These are phyloP conservation scores for Patellifolia procumbens DNA, from an alignment of 179 eudicot genomes.

Conservation along the genomic window DNA sequence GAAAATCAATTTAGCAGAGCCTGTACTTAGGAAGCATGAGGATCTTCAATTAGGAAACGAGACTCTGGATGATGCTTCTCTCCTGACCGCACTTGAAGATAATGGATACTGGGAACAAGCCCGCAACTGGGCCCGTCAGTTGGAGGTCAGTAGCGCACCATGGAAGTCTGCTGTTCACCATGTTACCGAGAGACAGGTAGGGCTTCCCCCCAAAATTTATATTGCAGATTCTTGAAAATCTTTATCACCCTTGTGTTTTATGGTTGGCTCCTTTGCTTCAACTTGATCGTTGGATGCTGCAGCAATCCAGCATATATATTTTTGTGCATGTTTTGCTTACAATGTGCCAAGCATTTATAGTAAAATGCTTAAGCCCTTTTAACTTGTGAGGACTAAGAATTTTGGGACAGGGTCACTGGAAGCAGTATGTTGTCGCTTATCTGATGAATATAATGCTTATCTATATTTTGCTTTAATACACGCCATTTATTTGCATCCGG, in stretches of 20 bases:
- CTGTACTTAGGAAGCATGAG: conserved; percentile 71
- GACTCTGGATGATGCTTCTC: conserved; percentile 84
- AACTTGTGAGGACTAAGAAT: background rate
- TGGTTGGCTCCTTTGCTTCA: conserved; percentile 5
- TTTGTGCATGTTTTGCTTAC: background rate
- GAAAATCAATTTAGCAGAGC: conserved; percentile 97
- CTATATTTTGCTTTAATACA: no score
- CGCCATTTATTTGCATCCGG: background rate
- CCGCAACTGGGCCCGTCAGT: conserved; percentile 85
- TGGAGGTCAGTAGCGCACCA: conserved; percentile 81
- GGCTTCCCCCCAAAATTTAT: background rate
- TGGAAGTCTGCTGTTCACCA: conserved; percentile 83
- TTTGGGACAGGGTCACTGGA: background rate
- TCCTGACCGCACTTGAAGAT: conserved; percentile 67
- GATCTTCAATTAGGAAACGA: conserved; percentile 74
- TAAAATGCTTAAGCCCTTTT: background rate
- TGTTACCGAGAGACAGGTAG: conserved; percentile 96
- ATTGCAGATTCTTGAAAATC: background rate
- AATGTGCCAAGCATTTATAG: background rate
- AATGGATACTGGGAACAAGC: conserved; percentile 97
- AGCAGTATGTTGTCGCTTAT: background rate
- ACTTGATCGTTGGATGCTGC: conserved; percentile 4
- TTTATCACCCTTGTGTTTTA: background rate
- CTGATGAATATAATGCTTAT: background rate
- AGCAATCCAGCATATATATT: background rate